These are phyloP conservation scores for Phlebiopsis flavidoalba DNA, from an alignment of 768 basidiomycete genomes.

Conservation along the genomic window DNA sequence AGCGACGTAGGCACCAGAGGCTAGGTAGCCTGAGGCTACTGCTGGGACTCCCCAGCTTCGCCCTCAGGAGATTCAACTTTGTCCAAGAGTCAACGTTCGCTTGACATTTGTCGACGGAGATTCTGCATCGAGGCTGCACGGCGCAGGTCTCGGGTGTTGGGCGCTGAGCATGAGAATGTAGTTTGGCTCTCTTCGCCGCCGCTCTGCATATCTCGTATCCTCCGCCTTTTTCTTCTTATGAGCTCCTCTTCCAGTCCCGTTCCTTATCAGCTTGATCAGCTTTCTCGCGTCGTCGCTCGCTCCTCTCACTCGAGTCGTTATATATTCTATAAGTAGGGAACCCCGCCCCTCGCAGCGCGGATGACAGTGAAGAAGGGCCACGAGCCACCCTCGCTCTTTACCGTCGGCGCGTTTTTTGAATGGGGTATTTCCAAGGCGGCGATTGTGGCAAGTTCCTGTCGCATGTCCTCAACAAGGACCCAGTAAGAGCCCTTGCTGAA, in stretches of 20 bases:
- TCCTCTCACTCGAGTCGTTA: slow-evolving; percentile 72
- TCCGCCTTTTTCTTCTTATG: slow-evolving; percentile 36
- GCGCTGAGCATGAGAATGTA: slow-evolving; percentile 32
- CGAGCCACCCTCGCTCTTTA: slow-evolving; percentile 47
- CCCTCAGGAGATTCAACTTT: slow-evolving; percentile 33
- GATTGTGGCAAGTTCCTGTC: slow-evolving; percentile 78
- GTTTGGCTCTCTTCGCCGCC: slow-evolving; percentile 22
- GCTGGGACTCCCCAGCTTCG: slow-evolving; percentile 41
- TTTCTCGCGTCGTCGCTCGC: slow-evolving; percentile 62
- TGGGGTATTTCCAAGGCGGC: slow-evolving; percentile 74
- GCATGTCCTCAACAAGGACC: slow-evolving; percentile 88
- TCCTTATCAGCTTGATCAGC: slow-evolving; percentile 27
- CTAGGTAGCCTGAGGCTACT: slow-evolving; percentile 67
- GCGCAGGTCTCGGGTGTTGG: slow-evolving; percentile 54
- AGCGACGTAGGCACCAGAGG: slow-evolving; percentile 68
- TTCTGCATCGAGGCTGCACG: slow-evolving; percentile 75
- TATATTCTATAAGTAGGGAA: slow-evolving; percentile 74
- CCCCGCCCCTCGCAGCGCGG: slow-evolving; percentile 62
- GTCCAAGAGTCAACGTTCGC: slow-evolving; percentile 37
- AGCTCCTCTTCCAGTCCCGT: slow-evolving; percentile 36
- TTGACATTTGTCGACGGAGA: slow-evolving; percentile 48
- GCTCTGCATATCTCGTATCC: slow-evolving; percentile 30
- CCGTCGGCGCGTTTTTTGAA: slow-evolving; percentile 40
- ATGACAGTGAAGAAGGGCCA: slow-evolving; percentile 88
- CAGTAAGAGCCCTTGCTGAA: slow-evolving; percentile 74